Conservation (phyloP, 2,329 filamentous ascomycete genomes). For the Penicillium concentricum region DNA sequence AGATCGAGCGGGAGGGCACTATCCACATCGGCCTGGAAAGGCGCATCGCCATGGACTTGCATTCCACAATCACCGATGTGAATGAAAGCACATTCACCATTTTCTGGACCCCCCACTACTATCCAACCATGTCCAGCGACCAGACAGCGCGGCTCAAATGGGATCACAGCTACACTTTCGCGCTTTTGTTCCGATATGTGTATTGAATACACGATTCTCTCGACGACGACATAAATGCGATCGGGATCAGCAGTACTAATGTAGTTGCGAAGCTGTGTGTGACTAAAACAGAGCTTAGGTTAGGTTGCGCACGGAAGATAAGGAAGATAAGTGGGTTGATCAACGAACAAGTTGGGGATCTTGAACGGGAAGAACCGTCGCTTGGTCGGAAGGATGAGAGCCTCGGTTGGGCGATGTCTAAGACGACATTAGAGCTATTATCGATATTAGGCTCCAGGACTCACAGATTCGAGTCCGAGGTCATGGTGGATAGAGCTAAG, state of each 20-base stretch:
- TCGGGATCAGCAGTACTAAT: slow-evolving; percentile 77
- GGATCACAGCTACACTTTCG: slow-evolving; percentile 69
- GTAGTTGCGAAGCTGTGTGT: slow-evolving; percentile 70
- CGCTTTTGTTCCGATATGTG: slow-evolving; percentile 68
- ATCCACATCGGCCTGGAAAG: slow-evolving; percentile 52
- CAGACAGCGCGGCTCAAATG: slow-evolving; percentile 76
- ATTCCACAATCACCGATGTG: slow-evolving; percentile 50
- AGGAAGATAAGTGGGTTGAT: slow-evolving; percentile 14
- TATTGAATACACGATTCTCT: slow-evolving; percentile 70
- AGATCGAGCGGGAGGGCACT: slow-evolving; percentile 56
- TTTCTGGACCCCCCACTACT: slow-evolving; percentile 79
- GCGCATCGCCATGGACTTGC: slow-evolving; percentile 40
- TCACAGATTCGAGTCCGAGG: slow-evolving; percentile 42
- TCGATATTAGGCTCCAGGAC: slow-evolving; percentile 13
- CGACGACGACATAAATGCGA: slow-evolving; percentile 80
- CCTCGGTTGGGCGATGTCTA: slow-evolving; percentile 66
- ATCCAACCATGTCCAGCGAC: slow-evolving; percentile 86
- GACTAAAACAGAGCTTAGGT: slow-evolving; percentile 27
- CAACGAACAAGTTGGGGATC: slow-evolving; percentile 63
- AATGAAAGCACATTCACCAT: slow-evolving; percentile 82
- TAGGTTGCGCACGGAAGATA: slow-evolving; percentile 1
- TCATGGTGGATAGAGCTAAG: slow-evolving; percentile 38
- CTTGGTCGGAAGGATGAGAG: slow-evolving; percentile 59
- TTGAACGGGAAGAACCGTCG: slow-evolving; percentile 67
- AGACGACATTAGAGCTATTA: slow-evolving; percentile 5